Base-by-base conservation (phyloP, 1,284 basidiomycete genomes). In the Blastosporella zonata region DNA sequence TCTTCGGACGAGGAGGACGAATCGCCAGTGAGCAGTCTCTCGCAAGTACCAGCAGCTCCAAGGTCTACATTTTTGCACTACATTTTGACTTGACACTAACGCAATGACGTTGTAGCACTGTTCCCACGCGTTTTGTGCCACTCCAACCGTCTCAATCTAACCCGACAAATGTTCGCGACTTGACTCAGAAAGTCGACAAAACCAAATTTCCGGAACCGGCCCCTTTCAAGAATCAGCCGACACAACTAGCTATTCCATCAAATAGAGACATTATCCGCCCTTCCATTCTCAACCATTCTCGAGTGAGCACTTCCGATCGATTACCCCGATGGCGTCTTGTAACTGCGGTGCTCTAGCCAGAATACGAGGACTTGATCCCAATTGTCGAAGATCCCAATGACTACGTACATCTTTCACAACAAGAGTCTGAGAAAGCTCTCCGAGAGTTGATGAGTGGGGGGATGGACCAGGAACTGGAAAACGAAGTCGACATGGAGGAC, bases 351-450 rank as follows among this genome's bases (percentile, higher is more conserved):
- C 36, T 28, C 1, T 31, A 54, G 54, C 17, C 21, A 12, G 38
- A 35, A 29, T 63, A 66, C 13, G 38, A 35, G 27, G 64, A 66
- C 40, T 47, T 56, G 12, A 48, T 67, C 18, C 51, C 58, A 18
- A 43, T 64, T 0, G 61, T 62, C 1, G 56, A 62, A 6, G 55
- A 62, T 35, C 42, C 51, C 6, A 60, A 65, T 3, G 65, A 65
- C 18, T 57, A 65, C 29, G 40, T 47, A 0, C 61, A 60, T 28
- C 67, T 69, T 55, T 55, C 61, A 18, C 50, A 65, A n/a, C 57
- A 53, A 1, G 71, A 87, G 10, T 75, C 85, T 0, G 84, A 88
- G 61, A 83, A 82, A 57, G 83, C 79, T 2, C 60, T 87, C 12
- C 74, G 77, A 3, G 82, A 84, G 29, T 67, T 86, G 12, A 81